Evolutionary conservation across 1,139 yeast genomes (phyloP).

Genomic region (Pichia norvegensis): DNA sequence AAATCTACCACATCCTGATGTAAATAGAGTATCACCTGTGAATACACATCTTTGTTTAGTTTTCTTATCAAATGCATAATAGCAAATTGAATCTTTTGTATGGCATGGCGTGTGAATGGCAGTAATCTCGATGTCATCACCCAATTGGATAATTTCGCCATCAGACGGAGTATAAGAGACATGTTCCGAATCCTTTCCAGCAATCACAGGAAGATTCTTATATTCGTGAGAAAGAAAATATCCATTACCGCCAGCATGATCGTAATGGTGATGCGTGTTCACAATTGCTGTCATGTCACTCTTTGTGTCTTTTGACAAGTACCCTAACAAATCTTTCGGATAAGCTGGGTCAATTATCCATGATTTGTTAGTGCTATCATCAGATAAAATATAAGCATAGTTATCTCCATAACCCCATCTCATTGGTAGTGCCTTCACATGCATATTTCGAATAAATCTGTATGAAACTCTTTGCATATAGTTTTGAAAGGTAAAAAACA

Average conservation of each 20-base stretch:
- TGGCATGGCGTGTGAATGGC: constrained; percentile 97
- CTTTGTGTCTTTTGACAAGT: constrained; percentile 30
- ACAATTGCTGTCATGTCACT: constrained; percentile 61
- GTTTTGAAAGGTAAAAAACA: background rate
- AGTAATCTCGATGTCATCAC: constrained; percentile 55
- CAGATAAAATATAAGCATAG: constrained; percentile 74
- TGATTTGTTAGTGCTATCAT: constrained; percentile 56
- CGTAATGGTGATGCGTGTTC: constrained; percentile 93
- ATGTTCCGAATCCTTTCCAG: constrained; percentile 70
- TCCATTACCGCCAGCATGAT: constrained; percentile 86
- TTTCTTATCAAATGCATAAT: constrained; percentile 55
- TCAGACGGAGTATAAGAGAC: constrained; percentile 65
- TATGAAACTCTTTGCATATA: background rate
- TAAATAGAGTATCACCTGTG: constrained; percentile 93
- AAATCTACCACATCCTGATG: constrained; percentile 93
- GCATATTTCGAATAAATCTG: constrained; percentile 41
- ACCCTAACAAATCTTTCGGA: constrained; percentile 31
- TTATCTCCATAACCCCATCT: constrained; percentile 94
- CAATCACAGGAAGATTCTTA: constrained; percentile 65
- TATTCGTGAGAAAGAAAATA: constrained; percentile 31
- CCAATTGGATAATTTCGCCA: constrained; percentile 53
- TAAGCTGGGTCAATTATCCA: constrained; percentile 91
- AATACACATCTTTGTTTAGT: constrained; percentile 69
- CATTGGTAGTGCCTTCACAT: constrained; percentile 76
- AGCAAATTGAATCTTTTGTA: constrained; percentile 92